Evolutionary conservation across 2,329 filamentous ascomycete genomes (phyloP).

Genomic region (Cladosporium sp.): DNA sequence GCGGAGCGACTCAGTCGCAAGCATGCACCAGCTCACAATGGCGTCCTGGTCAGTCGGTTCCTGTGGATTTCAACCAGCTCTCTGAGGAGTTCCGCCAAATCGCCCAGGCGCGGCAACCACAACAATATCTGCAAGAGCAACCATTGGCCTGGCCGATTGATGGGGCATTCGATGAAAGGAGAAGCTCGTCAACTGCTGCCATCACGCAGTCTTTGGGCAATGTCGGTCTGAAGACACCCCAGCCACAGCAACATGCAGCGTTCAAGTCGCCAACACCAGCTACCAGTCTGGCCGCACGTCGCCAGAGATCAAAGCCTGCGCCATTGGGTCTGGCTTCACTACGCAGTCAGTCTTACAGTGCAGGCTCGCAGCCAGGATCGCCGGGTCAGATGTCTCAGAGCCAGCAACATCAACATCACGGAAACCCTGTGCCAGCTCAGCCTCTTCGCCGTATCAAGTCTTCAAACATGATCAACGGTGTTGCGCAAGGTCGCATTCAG

Average conservation of each 20-base stretch:
- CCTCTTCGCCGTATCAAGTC: conserved; percentile 48
- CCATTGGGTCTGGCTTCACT: conserved; percentile 38
- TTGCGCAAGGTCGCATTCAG: conserved; percentile 42
- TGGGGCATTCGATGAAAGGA: conserved; percentile 25
- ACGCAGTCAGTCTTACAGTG: conserved; percentile 38
- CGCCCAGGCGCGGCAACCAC: conserved; percentile 19
- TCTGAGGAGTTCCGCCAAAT: conserved; percentile 32
- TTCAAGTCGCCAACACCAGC: conserved; percentile 35
- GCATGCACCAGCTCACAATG: conserved; percentile 24
- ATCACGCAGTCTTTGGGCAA: conserved; percentile 34
- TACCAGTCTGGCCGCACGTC: conserved; percentile 37
- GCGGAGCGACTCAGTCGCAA: conserved; percentile 9
- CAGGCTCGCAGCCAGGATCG: conserved; percentile 36
- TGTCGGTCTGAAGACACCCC: conserved; percentile 31
- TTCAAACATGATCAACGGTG: conserved; percentile 40
- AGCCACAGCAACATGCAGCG: conserved; percentile 24
- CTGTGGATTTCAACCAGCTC: conserved; percentile 31
- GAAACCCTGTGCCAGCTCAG: conserved; percentile 53
- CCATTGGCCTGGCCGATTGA: conserved; percentile 30
- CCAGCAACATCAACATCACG: conserved; percentile 58
- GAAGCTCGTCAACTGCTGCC: conserved; percentile 29
- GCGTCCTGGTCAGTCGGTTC: conserved; percentile 34
- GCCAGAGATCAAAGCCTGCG: conserved; percentile 38
- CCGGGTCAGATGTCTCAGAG: conserved; percentile 25
- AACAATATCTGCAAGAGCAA: conserved; percentile 25